A percentile compares a stretch with the other conserved stretches of the same genome.
Evolutionary conservation across 805 yeast genomes (phyloP).

Genomic region (Teunomyces lycoperdinae): DNA sequence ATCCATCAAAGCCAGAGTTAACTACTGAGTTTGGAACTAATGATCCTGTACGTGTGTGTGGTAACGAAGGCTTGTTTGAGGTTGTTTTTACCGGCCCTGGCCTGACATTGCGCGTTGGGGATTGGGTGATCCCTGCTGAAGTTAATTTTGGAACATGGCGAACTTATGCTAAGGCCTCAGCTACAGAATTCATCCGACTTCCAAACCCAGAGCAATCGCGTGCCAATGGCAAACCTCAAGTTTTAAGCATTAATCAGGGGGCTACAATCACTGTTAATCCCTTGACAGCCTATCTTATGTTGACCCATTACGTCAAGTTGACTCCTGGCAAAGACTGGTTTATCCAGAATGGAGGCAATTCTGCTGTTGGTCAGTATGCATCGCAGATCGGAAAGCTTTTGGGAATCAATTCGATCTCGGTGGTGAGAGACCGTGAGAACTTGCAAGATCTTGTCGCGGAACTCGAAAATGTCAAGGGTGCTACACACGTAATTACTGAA

Average conservation of each 20-base stretch:
- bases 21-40: conserved; percentile 53
- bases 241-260: conserved; percentile 52
- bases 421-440: conserved; percentile 82
- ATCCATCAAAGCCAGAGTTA: conserved; percentile 48
- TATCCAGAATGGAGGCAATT: conserved; percentile 94
- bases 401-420: conserved; percentile 81
- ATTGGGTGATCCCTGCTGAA: conserved; percentile 79
- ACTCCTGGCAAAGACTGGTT: conserved; percentile 77
- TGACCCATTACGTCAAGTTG: conserved; percentile 62
- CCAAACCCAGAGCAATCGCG: conserved; percentile 51
- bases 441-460: conserved; percentile 56
- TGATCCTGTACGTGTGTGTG: conserved; percentile 78
- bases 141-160: conserved; percentile 95
- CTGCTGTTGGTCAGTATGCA: conserved; percentile 91
- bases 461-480: conserved; percentile 62
- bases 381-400: conserved; percentile 77
- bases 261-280: conserved; percentile 94
- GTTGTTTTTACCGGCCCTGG: conserved; percentile 60
- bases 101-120: conserved; percentile 55
- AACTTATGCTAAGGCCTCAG: conserved; percentile 60
- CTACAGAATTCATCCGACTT: conserved; percentile 54
- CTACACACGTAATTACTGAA: conserved; percentile 87
- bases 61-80: conserved; percentile 91
- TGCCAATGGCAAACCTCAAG: conserved; percentile 27
- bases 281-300: conserved; percentile 85